phyloP scores from a whole-genome alignment of 2,329 filamentous ascomycete genomes.

The Cladobotryum mycophilum region DNA sequence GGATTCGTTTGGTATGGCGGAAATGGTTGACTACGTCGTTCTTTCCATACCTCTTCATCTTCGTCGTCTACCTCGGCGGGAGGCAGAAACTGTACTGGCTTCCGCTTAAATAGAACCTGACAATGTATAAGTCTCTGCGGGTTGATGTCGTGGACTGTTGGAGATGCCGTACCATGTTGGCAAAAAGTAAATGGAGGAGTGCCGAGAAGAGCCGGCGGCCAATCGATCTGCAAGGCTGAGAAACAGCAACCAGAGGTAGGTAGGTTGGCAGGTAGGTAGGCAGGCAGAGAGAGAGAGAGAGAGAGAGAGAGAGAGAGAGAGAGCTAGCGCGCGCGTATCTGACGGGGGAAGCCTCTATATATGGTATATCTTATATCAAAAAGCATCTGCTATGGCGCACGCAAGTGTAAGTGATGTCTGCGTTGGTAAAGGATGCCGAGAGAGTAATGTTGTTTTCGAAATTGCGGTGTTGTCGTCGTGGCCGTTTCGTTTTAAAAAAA shows the following conservation, averaged over 20 bases:
- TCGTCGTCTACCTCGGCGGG: constrained; percentile 70
- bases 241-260: too few species aligned
- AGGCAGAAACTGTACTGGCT: constrained; percentile 79
- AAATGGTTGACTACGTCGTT: not conserved
- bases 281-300: too few species aligned
- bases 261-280: too few species aligned
- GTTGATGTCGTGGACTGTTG: not conserved
- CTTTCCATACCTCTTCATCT: constrained; percentile 63
- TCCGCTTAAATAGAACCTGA: constrained; percentile 92
- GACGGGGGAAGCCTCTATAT: too few species aligned
- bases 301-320: too few species aligned
- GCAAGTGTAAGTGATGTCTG: not conserved
- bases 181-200: constrained; percentile 5
- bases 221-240: too few species aligned
- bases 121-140: not conserved
- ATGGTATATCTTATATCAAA: too few species aligned
- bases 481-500: not conserved
- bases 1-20: constrained; percentile 4
- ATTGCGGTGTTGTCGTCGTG: not conserved
- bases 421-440: not conserved
- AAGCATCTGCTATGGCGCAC: constrained; percentile 2
- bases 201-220: not conserved
- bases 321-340: too few species aligned
- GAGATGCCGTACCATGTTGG: not conserved
- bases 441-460: not conserved